phyloP scores from a whole-genome alignment of 768 basidiomycete genomes.

The Russula vinacea region DNA sequence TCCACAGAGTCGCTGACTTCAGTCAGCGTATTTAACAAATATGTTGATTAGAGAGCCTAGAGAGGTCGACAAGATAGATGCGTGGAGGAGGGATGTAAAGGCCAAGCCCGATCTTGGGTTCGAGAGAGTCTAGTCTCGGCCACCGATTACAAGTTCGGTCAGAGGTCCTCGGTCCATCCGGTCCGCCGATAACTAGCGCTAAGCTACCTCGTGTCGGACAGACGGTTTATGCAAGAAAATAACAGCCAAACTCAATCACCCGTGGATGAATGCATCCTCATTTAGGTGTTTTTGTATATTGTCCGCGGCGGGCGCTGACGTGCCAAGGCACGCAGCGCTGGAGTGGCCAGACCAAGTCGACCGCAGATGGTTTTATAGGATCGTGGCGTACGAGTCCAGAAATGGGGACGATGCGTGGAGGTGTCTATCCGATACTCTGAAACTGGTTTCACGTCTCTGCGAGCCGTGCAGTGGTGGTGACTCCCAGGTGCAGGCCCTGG shows the following conservation, averaged over 20 bases:
- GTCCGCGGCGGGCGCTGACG: neutral
- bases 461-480: neutral
- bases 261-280: neutral
- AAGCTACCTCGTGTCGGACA: no score
- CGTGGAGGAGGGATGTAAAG: neutral
- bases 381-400: neutral
- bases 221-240: neutral
- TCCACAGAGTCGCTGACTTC: neutral
- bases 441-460: conserved; percentile 5
- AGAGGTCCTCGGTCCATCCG: neutral
- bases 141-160: neutral
- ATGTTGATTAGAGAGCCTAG: neutral
- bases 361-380: neutral
- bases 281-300: neutral
- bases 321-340: neutral
- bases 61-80: neutral
- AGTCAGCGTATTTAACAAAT: neutral
- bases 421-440: neutral
- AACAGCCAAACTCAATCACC: neutral
- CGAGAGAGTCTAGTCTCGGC: neutral
- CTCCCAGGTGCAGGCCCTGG: neutral
- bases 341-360: conserved; percentile 8
- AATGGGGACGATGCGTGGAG: neutral
- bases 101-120: neutral
- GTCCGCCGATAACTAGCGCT: neutral